phyloP scores from a whole-genome alignment of 2,329 filamentous ascomycete genomes.

The Exophiala mesophila region DNA sequence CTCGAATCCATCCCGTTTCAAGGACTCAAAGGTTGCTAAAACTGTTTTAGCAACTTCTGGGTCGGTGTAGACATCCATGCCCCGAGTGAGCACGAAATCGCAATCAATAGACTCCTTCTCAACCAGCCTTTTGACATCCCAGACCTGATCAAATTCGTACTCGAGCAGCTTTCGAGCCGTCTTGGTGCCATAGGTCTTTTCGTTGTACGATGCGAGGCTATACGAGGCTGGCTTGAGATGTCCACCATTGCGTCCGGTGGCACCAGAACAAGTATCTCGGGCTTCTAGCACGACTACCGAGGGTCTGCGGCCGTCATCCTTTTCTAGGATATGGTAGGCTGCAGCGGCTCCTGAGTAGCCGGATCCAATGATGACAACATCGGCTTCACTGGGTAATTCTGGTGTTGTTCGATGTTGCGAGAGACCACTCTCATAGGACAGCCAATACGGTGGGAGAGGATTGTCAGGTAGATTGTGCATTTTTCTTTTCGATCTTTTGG shows the following conservation, averaged over 20 bases:
- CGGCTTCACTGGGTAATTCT: conserved; percentile 36
- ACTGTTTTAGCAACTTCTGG: conserved; percentile 30
- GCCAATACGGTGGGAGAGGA: conserved; percentile 20
- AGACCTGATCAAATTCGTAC: conserved; percentile 40
- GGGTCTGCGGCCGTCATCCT: conserved; percentile 20
- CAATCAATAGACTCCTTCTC: conserved; percentile 41
- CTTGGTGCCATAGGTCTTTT: conserved; percentile 32
- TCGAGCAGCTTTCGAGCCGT: conserved; percentile 36
- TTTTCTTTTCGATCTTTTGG: no score
- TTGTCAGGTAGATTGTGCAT: conserved; percentile 13
- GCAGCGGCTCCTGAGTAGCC: conserved; percentile 45
- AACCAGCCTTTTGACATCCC: conserved; percentile 36
- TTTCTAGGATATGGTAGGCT: conserved; percentile 39
- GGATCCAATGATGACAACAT: conserved; percentile 46
- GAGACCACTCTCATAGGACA: conserved; percentile 12
- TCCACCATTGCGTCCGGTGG: conserved; percentile 44
- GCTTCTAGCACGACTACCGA: conserved; percentile 40
- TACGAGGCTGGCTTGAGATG: conserved; percentile 43
- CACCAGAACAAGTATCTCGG: conserved; percentile 39
- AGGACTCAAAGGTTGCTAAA: conserved; percentile 29
- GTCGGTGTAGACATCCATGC: conserved; percentile 37
- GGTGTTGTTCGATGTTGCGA: conserved; percentile 16
- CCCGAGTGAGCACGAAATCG: conserved; percentile 37
- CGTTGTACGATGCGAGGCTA: conserved; percentile 32
- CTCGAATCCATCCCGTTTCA: conserved; percentile 28